phyloP scores from a whole-genome alignment of 768 basidiomycete genomes.

The Tremella yokohamensis region DNA sequence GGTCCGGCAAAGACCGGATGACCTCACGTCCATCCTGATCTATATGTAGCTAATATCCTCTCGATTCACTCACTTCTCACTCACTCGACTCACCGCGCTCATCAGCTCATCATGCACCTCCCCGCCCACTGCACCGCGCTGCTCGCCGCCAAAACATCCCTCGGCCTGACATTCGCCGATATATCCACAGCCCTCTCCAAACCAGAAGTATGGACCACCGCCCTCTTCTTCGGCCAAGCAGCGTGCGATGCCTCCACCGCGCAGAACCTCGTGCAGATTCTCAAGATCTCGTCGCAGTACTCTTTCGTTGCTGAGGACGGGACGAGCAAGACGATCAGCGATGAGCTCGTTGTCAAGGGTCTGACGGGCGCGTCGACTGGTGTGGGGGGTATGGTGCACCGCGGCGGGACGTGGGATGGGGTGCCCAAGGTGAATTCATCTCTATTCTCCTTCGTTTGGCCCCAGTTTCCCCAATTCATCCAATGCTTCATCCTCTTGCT shows the following conservation, averaged over 20 bases:
- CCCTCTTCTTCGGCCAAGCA: conserved; percentile 47
- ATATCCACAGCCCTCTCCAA: conserved; percentile 34
- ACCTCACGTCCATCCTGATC: no score
- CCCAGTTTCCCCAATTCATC: background rate
- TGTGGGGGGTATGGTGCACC: conserved; percentile 30
- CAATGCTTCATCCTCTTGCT: no score
- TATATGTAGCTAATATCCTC: no score
- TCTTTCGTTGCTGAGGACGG: conserved; percentile 2
- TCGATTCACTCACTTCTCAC: no score
- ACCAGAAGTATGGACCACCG: conserved; percentile 49
- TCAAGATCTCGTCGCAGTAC: conserved; percentile 11
- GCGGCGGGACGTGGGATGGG: conserved; percentile 39
- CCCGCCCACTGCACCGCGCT: conserved; percentile 23
- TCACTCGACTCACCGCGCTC: no score
- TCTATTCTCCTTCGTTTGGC: background rate
- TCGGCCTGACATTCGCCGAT: conserved; percentile 37
- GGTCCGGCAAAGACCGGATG: no score
- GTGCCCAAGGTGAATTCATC: conserved; percentile 38
- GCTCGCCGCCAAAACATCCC: conserved; percentile 23
- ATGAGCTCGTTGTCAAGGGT: conserved; percentile 13
- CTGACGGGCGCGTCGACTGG: conserved; percentile 13
- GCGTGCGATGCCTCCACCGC: conserved; percentile 27
- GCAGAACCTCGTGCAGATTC: conserved; percentile 15
- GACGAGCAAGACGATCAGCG: conserved; percentile 12
- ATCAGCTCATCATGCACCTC: conserved; percentile 3